phyloP scores from a whole-genome alignment of 2,329 filamentous ascomycete genomes.

The Xylaria hypoxylon region DNA sequence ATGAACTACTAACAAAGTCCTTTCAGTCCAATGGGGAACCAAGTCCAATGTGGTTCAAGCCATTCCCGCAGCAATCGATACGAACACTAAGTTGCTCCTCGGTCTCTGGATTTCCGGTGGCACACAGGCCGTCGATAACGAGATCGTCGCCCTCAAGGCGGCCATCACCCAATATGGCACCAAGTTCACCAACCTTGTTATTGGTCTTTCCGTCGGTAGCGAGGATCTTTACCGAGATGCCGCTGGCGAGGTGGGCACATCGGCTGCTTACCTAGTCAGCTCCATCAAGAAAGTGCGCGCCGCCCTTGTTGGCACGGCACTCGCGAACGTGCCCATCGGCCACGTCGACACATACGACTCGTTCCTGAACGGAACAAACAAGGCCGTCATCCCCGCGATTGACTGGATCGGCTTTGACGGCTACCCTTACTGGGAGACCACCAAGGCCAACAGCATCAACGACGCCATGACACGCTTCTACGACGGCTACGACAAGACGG shows the following conservation, averaged over 20 bases:
- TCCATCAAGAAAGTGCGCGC: constrained; percentile 68
- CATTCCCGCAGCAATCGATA: constrained; percentile 68
- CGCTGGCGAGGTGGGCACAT: constrained; percentile 52
- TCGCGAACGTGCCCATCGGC: constrained; percentile 57
- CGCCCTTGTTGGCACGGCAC: constrained; percentile 57
- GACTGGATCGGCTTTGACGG: constrained; percentile 67
- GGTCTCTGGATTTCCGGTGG: constrained; percentile 62
- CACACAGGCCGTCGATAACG: constrained; percentile 56
- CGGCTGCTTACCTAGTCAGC: constrained; percentile 62
- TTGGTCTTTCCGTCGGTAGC: constrained; percentile 66
- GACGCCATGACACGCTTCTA: constrained; percentile 59
- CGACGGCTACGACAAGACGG: constrained; percentile 51
- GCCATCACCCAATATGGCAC: constrained; percentile 61
- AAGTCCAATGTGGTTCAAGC: constrained; percentile 72
- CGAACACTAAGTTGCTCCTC: constrained; percentile 62
- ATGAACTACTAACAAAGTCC: constrained; percentile 29
- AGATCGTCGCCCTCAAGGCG: constrained; percentile 62
- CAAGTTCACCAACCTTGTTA: constrained; percentile 58
- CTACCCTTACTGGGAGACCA: constrained; percentile 65
- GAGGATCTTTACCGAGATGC: constrained; percentile 66
- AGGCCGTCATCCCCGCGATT: constrained; percentile 60
- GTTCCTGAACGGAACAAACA: constrained; percentile 63
- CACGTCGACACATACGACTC: constrained; percentile 69
- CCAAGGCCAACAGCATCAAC: constrained; percentile 56
- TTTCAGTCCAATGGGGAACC: constrained; percentile 50